Evolutionary conservation across 1,284 basidiomycete genomes (phyloP).

Genomic region (Rhizoctonia solani): DNA sequence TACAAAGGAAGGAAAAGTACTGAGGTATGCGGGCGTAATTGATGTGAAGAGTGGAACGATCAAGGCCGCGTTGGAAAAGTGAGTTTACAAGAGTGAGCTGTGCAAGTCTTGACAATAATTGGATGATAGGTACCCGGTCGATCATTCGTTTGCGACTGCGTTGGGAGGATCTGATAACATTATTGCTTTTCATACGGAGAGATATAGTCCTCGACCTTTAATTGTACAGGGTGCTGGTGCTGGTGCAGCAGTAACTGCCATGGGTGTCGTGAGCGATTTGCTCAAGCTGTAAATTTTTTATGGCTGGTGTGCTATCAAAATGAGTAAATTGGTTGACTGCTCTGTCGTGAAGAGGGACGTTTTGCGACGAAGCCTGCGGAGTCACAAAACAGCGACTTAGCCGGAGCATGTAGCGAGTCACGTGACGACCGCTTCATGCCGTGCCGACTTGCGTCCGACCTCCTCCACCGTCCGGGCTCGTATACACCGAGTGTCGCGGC

Average conservation of each 20-base stretch:
- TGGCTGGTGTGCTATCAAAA: too few relatives aligned
- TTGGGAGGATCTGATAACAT: constrained; percentile 98
- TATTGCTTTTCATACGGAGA: constrained; percentile 92
- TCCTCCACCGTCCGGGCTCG: too few relatives aligned
- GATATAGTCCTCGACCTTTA: constrained; percentile 82
- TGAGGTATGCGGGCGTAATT: constrained; percentile 94
- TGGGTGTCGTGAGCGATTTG: constrained; percentile 90
- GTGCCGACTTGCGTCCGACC: too few relatives aligned
- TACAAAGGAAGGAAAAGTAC: constrained; percentile 74
- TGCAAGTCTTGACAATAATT: neutral
- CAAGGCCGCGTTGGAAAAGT: constrained; percentile 89
- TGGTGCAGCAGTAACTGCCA: constrained; percentile 95
- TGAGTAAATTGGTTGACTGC: too few relatives aligned
- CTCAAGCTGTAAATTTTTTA: constrained; percentile 54
- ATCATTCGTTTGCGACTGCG: constrained; percentile 93
- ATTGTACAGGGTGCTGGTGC: constrained; percentile 96
- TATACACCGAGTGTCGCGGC: too few relatives aligned
- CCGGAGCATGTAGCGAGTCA: too few relatives aligned
- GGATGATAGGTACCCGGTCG: constrained; percentile 71
- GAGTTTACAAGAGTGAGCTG: constrained; percentile 42
- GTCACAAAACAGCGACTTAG: too few relatives aligned
- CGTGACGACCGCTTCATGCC: too few relatives aligned
- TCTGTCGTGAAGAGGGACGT: too few relatives aligned
- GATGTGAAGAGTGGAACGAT: constrained; percentile 76
- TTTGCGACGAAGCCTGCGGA: too few relatives aligned